Evolutionary conservation across 2,329 filamentous ascomycete genomes (phyloP).

Genomic region (Colletotrichum chlorophyti): DNA sequence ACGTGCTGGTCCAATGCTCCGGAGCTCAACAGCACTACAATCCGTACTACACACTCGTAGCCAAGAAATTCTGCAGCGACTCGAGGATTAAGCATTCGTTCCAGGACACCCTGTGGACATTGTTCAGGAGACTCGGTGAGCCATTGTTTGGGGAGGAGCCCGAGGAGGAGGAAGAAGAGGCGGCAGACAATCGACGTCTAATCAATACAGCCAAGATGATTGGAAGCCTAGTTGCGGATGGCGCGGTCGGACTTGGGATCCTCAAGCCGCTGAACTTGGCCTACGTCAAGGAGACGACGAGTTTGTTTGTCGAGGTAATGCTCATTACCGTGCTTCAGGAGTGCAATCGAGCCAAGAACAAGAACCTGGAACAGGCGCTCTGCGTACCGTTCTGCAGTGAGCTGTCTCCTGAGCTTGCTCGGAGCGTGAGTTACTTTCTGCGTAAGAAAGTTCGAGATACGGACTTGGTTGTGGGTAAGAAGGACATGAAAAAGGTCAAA

Average conservation of each 20-base stretch:
- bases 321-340: conserved; percentile 78
- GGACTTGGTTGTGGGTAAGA: conserved; percentile 56
- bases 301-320: conserved; percentile 80
- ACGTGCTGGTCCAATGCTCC: conserved; percentile 86
- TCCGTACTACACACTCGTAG: conserved; percentile 90
- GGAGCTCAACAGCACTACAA: conserved; percentile 87
- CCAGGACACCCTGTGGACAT: conserved; percentile 84
- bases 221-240: conserved; percentile 55
- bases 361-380: conserved; percentile 34
- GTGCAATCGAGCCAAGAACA: conserved; percentile 47
- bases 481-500: conserved; percentile 54
- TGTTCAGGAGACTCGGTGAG: conserved; percentile 88
- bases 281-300: conserved; percentile 78
- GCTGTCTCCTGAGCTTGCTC: conserved; percentile 68
- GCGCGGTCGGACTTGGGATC: conserved; percentile 53
- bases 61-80: conserved; percentile 77
- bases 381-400: conserved; percentile 10
- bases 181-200: conserved; percentile 56
- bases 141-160: conserved; percentile 70
- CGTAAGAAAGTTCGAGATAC: conserved; percentile 76
- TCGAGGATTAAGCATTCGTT: conserved; percentile 82
- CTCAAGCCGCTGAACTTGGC: conserved; percentile 79
- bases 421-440: conserved; percentile 81
- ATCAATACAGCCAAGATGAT: conserved; percentile 63
- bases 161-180: conserved; percentile 59